Evolutionary conservation across 2,329 filamentous ascomycete genomes (phyloP).

Genomic region (Pseudocercospora macadamiae): DNA sequence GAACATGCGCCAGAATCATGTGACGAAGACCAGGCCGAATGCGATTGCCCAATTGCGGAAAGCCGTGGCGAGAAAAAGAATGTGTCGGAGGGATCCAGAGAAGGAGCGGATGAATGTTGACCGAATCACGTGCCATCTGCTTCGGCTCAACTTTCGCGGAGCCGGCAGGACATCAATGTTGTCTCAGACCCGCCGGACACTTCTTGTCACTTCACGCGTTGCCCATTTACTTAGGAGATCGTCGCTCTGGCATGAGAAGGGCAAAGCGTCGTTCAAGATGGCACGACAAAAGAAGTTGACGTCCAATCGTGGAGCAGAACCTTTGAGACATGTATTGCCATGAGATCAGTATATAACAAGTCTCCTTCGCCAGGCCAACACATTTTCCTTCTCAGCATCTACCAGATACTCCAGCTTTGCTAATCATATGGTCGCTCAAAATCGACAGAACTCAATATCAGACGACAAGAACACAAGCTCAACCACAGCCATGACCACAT

Average conservation of each 20-base stretch:
- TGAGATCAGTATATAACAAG: neutral
- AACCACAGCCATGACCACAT: constrained; percentile 11
- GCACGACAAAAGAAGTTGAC: too few species aligned
- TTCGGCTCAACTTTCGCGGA: neutral
- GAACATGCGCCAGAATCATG: too few species aligned
- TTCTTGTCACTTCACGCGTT: neutral
- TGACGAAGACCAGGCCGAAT: too few species aligned
- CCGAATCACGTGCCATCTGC: neutral
- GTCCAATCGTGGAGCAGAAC: neutral
- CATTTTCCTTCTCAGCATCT: neutral
- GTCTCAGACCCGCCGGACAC: neutral
- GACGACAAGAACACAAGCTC: neutral
- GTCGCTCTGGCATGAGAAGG: neutral
- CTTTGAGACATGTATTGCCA: neutral
- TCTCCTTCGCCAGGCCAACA: neutral
- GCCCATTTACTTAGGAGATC: neutral
- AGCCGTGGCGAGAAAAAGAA: too few species aligned
- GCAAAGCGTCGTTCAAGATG: too few species aligned
- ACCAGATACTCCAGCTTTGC: neutral
- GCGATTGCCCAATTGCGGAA: neutral
- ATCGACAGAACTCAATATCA: neutral
- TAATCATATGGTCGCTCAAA: neutral
- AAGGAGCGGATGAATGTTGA: neutral
- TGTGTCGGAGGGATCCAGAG: too few species aligned
- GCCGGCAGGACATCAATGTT: neutral